Conservation (phyloP, 768 basidiomycete species). For the Clavaria fumosa region DNA sequence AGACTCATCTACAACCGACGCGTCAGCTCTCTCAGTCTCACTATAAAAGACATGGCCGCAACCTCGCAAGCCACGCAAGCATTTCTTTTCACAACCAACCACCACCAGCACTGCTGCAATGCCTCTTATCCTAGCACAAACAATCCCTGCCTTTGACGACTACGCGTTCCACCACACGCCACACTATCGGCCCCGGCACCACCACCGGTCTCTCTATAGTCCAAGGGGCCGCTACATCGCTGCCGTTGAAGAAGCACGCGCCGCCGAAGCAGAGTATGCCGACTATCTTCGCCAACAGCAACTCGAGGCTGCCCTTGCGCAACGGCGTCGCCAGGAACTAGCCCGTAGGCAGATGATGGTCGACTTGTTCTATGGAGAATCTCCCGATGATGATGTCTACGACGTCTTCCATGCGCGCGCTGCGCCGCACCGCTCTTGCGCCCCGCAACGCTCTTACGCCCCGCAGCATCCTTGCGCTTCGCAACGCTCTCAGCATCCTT, state of each 20-base stretch:
- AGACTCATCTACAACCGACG: no score
- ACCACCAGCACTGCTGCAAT: no score
- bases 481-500: neutral
- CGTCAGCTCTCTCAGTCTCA: no score
- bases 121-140: no score
- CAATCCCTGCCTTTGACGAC: no score
- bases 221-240: slow-evolving; percentile 23
- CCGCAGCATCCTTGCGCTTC: neutral
- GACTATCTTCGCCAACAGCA: slow-evolving; percentile 14
- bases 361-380: neutral
- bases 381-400: no score
- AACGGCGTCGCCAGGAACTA: neutral
- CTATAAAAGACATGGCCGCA: no score
- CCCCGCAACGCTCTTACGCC: neutral
- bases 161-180: no score
- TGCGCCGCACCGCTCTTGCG: neutral
- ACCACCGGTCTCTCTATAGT: slow-evolving; percentile 6
- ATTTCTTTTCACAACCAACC: no score
- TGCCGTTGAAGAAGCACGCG: slow-evolving; percentile 22
- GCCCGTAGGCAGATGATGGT: neutral
- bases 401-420: neutral
- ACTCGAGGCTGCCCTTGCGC: slow-evolving; percentile 13
- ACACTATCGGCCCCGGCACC: no score
- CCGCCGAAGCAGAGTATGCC: slow-evolving; percentile 24
- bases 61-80: no score